phyloP scores from a whole-genome alignment of 441 rosid genomes.

The Biscutella auriculata region DNA sequence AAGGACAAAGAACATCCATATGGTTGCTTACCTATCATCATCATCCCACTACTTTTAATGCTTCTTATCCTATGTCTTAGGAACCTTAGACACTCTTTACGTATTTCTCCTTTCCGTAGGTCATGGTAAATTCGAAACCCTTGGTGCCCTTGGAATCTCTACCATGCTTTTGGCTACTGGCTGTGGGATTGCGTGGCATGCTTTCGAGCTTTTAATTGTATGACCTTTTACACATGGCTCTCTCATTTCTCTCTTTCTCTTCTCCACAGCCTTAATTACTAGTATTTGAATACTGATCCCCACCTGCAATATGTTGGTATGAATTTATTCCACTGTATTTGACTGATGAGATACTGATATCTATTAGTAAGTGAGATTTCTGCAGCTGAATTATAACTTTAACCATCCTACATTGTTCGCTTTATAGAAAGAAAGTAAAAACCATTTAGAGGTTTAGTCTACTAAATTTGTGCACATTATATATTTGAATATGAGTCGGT shows the following conservation, averaged over 20 bases:
- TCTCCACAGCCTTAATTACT: not conserved
- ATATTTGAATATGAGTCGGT: not conserved
- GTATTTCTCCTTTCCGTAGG: no score
- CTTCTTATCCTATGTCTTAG: no score
- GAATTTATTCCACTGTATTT: not conserved
- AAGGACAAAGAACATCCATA: slow-evolving; percentile 91
- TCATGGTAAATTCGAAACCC: slow-evolving; percentile 85
- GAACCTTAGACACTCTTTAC: no score
- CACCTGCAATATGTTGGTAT: not conserved
- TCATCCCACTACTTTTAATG: no score
- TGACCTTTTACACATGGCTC: not conserved
- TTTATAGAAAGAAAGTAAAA: no score
- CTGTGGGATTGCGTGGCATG: slow-evolving; percentile 89
- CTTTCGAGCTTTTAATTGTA: slow-evolving; percentile 57
- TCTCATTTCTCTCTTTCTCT: not conserved
- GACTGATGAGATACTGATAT: not conserved
- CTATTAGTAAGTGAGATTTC: no score
- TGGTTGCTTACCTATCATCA: slow-evolving; percentile 50
- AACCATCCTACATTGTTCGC: no score
- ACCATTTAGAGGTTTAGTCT: no score
- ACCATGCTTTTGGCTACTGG: slow-evolving; percentile 85
- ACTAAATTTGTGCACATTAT: no score
- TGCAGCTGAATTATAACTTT: no score
- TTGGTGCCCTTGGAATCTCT: slow-evolving; percentile 90
- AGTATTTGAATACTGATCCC: not conserved